Percentiles rank a stretch among this genome's conserved stretches.
phyloP scores from a whole-genome alignment of 1,139 yeast species.

The Pichia cactophila region DNA sequence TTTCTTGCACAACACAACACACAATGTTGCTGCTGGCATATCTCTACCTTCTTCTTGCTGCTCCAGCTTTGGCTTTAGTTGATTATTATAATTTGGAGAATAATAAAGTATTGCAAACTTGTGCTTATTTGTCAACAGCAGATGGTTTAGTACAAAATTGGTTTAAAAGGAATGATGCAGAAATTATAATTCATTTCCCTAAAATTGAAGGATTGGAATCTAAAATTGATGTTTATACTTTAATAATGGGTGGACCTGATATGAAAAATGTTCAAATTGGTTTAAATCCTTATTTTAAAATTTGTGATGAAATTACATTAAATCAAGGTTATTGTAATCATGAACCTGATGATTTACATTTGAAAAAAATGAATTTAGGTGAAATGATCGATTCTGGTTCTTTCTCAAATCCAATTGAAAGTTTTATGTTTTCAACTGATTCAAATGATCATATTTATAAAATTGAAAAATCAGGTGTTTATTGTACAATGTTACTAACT shows the following conservation, averaged over 20 bases:
- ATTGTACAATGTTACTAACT: slow-evolving; percentile 22
- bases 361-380: slow-evolving; percentile 11
- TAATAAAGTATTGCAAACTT: slow-evolving; percentile 22
- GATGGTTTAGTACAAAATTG: slow-evolving; percentile 11
- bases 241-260: slow-evolving; percentile 22
- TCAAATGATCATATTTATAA: slow-evolving; percentile 11
- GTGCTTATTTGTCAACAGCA: slow-evolving; percentile 25
- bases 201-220: neutral
- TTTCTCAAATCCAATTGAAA: slow-evolving; percentile 16
- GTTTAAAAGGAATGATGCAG: slow-evolving; percentile 6
- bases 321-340: slow-evolving; percentile 19
- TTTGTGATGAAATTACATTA: slow-evolving; percentile 26
- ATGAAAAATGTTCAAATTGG: slow-evolving; percentile 19
- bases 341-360: slow-evolving; percentile 11
- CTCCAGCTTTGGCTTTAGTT: slow-evolving; percentile 13
- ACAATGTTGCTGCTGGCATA: neutral
- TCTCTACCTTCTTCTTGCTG: neutral
- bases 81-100: slow-evolving; percentile 20
- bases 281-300: slow-evolving; percentile 20
- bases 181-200: slow-evolving; percentile 14
- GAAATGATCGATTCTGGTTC: slow-evolving; percentile 16
- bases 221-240: slow-evolving; percentile 15
- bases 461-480: slow-evolving; percentile 18
- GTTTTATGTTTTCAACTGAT: slow-evolving; percentile 11
- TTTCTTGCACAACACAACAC: neutral